A percentile compares a stretch with the other conserved stretches of the same genome.
Evolutionary conservation across 345 rosid genomes (phyloP).

Genomic region (Physaria fendleri): DNA sequence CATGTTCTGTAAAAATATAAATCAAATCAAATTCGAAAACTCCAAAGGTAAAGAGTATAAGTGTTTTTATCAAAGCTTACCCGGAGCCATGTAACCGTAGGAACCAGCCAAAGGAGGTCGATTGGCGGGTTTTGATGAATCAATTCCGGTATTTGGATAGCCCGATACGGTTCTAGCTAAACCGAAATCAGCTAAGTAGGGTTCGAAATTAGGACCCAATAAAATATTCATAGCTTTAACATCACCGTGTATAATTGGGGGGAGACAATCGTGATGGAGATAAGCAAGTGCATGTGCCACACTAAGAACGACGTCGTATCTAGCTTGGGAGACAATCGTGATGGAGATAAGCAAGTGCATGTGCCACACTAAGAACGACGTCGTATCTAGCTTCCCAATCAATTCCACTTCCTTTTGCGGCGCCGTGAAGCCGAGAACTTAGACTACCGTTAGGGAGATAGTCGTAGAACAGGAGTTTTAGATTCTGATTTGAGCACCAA

Average conservation of each 20-base stretch:
- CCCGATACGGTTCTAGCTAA: conserved; percentile 49
- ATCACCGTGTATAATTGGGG: conserved; percentile 78
- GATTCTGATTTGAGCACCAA: conserved; percentile 66
- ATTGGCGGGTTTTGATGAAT: conserved; percentile 44
- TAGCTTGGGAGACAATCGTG: conserved; percentile 61
- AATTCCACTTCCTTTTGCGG: conserved; percentile 24
- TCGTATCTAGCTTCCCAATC: conserved; percentile 71
- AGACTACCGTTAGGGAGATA: conserved; percentile 66
- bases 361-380: conserved; percentile 69
- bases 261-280: conserved; percentile 81
- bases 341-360: conserved; percentile 76
- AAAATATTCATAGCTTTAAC: conserved; percentile 73
- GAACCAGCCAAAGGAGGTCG: conserved; percentile 57
- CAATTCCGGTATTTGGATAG: conserved; percentile 34
- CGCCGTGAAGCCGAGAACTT: conserved; percentile 47
- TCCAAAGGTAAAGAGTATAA: neutral
- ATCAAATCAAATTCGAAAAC: neutral
- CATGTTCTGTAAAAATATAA: conserved; percentile 50
- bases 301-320: conserved; percentile 64
- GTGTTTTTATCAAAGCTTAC: conserved; percentile 25
- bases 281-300: conserved; percentile 80
- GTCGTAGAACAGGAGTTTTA: conserved; percentile 63
- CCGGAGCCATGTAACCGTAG: conserved; percentile 94
- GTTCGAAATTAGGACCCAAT: conserved; percentile 57
- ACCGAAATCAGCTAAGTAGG: conserved; percentile 86